Evolutionary conservation across 2,329 filamentous ascomycete species (phyloP), one percentile per base, ranked within the genome.

Genomic region (Akanthomyces muscarius): DNA sequence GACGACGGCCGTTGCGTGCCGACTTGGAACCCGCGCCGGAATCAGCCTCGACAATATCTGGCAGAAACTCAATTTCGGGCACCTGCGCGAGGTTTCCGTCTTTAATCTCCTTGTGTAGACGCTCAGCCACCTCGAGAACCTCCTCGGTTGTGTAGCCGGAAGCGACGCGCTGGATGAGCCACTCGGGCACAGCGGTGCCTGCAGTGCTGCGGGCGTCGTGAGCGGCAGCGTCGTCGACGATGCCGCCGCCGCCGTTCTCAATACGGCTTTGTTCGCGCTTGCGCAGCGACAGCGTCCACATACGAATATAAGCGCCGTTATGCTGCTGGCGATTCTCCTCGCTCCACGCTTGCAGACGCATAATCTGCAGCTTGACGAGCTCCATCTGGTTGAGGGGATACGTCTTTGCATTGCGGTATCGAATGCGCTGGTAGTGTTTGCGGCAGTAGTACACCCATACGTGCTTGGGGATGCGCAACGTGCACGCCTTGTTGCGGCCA

Each of bases 371-470:
- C 61, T 83, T 76, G 0, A 92, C 83, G 1, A 91, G 78, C 3
- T 86, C 80, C 62, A 86, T 86, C 71, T 92, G 89, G 0, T 83
- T 71, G 72, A 82, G 75, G 58, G 85, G 84, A 72, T 89, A 85
- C 25, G 86, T 81, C 41, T 80, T 78, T 1, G 80, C 80, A 60
- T 86, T 86, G n/a, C 88, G 82, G 71, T 92, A 93, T 0, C 88
- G 81, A 50, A 82, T 83, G 7, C 90, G 85, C 74, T 95, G 91
- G 72, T 95, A 95, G 70, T 93, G 89, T 71, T 93, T 93, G 42
- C 91, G 85, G 73, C 91, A 95, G 71, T 86, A 89, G 69, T 89
- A 85, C 0, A 91, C 85, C 90, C 90, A 94, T 2, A 91, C 83
- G 25, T 84, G 75, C 6, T 83, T 76, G 0, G 89, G 89, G 55